Evolutionary conservation across 108 stramenopile genomes (phyloP).

Genomic region (Cyclotella cryptica): DNA sequence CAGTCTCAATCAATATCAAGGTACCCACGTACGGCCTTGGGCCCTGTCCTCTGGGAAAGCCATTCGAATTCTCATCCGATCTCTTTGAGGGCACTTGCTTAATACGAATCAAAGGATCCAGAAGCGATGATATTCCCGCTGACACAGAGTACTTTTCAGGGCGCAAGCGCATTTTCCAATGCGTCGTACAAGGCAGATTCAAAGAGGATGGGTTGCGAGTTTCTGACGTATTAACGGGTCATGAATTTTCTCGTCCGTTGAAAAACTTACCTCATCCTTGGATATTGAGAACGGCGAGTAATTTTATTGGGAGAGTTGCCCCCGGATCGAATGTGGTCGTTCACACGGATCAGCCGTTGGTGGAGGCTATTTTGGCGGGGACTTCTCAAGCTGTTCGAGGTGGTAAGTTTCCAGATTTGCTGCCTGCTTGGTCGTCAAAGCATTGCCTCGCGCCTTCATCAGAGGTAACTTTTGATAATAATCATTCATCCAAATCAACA

Average conservation of each 20-base stretch:
- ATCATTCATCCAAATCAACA: neutral
- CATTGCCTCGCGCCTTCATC: neutral
- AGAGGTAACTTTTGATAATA: neutral
- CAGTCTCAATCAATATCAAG: conserved; percentile 32
- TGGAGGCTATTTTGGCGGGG: conserved; percentile 42
- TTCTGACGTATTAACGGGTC: conserved; percentile 62
- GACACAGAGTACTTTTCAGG: conserved; percentile 64
- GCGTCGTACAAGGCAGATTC: conserved; percentile 69
- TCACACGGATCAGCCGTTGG: conserved; percentile 37
- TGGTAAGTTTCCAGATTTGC: conserved; percentile 5
- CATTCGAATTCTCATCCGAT: conserved; percentile 59
- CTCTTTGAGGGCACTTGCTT: conserved; percentile 65
- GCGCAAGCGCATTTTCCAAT: conserved; percentile 62
- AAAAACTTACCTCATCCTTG: conserved; percentile 55
- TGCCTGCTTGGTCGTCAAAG: too few relatives aligned
- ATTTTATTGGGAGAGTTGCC: conserved; percentile 44
- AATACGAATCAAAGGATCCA: conserved; percentile 52
- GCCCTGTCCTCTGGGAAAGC: conserved; percentile 36
- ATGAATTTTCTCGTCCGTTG: conserved; percentile 59
- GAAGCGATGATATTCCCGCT: conserved; percentile 39
- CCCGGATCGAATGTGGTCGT: conserved; percentile 45
- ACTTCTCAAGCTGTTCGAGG: conserved; percentile 50
- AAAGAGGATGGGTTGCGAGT: conserved; percentile 55
- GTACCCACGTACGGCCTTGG: conserved; percentile 35
- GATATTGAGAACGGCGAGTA: conserved; percentile 48